Conservation (phyloP, 768 basidiomycete species). For the Omphalotus guepiniiformis region DNA sequence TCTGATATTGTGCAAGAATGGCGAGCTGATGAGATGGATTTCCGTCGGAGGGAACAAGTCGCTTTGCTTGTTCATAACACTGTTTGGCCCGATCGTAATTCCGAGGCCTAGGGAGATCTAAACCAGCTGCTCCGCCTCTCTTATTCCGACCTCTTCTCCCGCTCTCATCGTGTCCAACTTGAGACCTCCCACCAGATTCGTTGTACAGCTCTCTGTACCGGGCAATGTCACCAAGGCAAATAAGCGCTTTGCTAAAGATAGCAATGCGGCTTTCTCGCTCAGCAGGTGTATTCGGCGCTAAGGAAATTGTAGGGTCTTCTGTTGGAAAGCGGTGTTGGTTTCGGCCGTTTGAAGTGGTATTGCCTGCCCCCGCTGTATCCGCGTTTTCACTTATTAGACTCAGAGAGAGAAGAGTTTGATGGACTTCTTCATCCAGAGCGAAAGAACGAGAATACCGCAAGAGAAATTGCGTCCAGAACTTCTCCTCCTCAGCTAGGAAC, state of each 20-base stretch:
- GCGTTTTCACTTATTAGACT: conserved; percentile 38
- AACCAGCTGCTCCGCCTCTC: conserved; percentile 43
- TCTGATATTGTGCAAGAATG: conserved; percentile 81
- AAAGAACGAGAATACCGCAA: conserved; percentile 72
- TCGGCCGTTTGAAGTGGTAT: conserved; percentile 35
- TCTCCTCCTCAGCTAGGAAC: conserved; percentile 86
- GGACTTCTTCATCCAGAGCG: conserved; percentile 55
- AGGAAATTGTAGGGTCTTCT: conserved; percentile 38
- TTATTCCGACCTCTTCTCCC: conserved; percentile 40
- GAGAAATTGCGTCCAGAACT: conserved; percentile 84
- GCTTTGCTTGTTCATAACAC: conserved; percentile 82
- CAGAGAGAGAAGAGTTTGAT: conserved; percentile 51
- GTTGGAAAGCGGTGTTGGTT: conserved; percentile 64
- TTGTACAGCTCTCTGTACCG: conserved; percentile 91
- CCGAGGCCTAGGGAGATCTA: conserved; percentile 51
- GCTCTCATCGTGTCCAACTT: conserved; percentile 42
- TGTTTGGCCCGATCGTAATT: conserved; percentile 72
- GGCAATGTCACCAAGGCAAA: conserved; percentile 92
- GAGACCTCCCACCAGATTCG: conserved; percentile 60
- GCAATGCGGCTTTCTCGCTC: conserved; percentile 65
- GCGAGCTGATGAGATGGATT: conserved; percentile 96
- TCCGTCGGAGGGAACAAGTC: conserved; percentile 83
- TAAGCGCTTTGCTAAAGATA: conserved; percentile 80
- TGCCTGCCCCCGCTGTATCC: conserved; percentile 13
- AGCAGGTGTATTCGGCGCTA: conserved; percentile 36